Base-by-base conservation (phyloP, 345 rosid species). In the Anacardium occidentale region DNA sequence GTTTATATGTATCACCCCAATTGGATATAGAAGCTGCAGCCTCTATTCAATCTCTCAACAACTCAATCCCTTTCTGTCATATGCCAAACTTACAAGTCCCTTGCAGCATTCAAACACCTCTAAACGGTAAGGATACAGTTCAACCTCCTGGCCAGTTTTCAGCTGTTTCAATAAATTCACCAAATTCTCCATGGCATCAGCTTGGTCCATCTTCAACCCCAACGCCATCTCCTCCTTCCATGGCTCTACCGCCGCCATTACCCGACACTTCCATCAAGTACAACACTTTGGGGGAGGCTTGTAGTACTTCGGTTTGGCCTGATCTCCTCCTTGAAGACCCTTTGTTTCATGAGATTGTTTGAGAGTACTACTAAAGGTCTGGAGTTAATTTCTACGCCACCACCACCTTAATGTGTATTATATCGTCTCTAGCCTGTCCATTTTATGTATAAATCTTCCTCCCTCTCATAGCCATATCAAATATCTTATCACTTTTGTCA, bases 281-380 rank as follows among this genome's bases (percentile, higher is more conserved):
- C 42, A 37, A 65, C 42, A 74, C 65, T 53, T 32, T 56, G 55
- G 77, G 74, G n/a, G 85, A 76, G 15, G 72, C 62, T 58, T 62
- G 62, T 25, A 76, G 58, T 69, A 18, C 70, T 69, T 71, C 86
- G 11, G 58, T 57, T 48, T 84, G 90, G 90, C 79, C 84, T 2
- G 83, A 81, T 32, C 68, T 84, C 6, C 64, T 84, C 65, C 84
- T 88, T n/a, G 87, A 88, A 42, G 85, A 88, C 47, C 81, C 85
- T 69, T 73, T 86, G 25, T 88, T 84, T 74, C 73, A 77, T 68
- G 86, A 83, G 67, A 79, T 80, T 78, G 69, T 53, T 18, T n/a
- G 44, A 17, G 18, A 29, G 32, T 29, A 48, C 40, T 45, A 34
- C 24, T 40, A 52, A 57, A 67, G 71, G 80, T 76, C 62, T 70